Base-by-base conservation (phyloP, 306 rosid species). In the Luffa aegyptiaca region DNA sequence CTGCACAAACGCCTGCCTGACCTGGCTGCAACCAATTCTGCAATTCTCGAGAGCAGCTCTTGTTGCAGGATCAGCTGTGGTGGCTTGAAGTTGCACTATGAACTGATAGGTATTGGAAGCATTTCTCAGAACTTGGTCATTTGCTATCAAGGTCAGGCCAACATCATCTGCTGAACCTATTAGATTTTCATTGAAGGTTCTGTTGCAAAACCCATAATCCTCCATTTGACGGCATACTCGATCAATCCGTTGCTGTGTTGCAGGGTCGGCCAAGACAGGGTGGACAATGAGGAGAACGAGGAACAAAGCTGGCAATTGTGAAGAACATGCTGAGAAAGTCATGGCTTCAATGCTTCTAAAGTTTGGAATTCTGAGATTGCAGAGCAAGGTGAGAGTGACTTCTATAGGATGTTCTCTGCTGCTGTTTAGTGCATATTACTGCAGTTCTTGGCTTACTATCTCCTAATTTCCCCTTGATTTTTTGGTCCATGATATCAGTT, bases 201-300 rank as follows among this genome's bases (percentile, higher is more conserved):
- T 73, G 26, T 73, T 73, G 61, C 59, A 73, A 17, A 73, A 73
- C 7, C 78, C 78, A 33, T 73, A 73, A 46, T 73, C 78, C 78
- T 73, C 45, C 42, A 49, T 49, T 46, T 48, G 59, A 73, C 44
- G 16, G 16, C 61, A 73, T 73, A 73, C 36, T 73, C n/a, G 3
- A 8, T 73, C 14, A 0, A 73, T 73, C 26, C 31, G 3, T 33
- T 73, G 59, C 14, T 73, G 77, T 0, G 59, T 73, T 26, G 21
- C 61, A 8, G 78, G 61, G 61, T 73, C 14, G 8, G 61, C 39
- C 21, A 3, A 12, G 20, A 39, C 45, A 8, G 31, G 14, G 4
- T 14, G 44, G 21, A 49, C 31, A 8, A 13, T 16, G 77, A 71
- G 3, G 41, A 44, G 41, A 17, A 13, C 21, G 59, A 73, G 61